Evolutionary conservation across 1,284 basidiomycete genomes (phyloP).

Genomic region (Singerocomus rubriflavus): DNA sequence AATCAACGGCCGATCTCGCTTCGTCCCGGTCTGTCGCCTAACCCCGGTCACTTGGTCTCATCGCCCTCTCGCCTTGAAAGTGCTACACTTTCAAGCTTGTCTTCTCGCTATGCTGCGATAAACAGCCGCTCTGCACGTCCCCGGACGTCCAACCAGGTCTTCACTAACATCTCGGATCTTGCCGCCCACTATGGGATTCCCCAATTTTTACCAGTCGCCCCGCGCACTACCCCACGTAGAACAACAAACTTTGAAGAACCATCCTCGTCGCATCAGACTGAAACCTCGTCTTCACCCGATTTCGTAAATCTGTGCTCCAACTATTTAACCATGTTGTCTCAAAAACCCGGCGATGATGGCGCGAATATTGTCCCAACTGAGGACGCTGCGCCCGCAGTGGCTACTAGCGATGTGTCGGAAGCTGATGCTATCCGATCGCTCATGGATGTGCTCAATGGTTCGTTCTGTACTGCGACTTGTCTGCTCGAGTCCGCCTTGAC

Average conservation of each 20-base stretch:
- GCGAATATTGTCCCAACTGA: constrained; percentile 16
- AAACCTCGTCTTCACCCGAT: constrained; percentile 27
- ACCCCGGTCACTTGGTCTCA: constrained; percentile 32
- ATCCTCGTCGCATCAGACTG: constrained; percentile 13
- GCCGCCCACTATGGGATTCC: constrained; percentile 76
- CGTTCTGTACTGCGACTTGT: neutral
- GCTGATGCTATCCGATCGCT: constrained; percentile 38
- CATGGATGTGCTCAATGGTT: constrained; percentile 44
- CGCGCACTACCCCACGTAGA: constrained; percentile 51
- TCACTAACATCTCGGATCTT: constrained; percentile 50
- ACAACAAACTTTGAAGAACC: constrained; percentile 32
- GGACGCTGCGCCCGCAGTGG: constrained; percentile 14
- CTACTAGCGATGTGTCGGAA: constrained; percentile 24
- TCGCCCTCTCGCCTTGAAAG: constrained; percentile 37
- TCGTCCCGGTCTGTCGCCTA: constrained; percentile 30
- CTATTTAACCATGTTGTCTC: constrained; percentile 48
- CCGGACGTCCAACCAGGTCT: constrained; percentile 46
- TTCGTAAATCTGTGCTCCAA: constrained; percentile 41
- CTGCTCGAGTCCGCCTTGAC: neutral
- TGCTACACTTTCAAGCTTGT: constrained; percentile 39
- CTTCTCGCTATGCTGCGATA: constrained; percentile 46
- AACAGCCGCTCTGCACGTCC: constrained; percentile 38
- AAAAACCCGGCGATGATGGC: constrained; percentile 33
- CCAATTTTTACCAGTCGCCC: constrained; percentile 60
- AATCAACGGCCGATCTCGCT: constrained; percentile 34